Percentiles rank a stretch among this genome's conserved stretches.
phyloP scores from a whole-genome alignment of 495 filamentous ascomycete species.

The Evernia prunastri region DNA sequence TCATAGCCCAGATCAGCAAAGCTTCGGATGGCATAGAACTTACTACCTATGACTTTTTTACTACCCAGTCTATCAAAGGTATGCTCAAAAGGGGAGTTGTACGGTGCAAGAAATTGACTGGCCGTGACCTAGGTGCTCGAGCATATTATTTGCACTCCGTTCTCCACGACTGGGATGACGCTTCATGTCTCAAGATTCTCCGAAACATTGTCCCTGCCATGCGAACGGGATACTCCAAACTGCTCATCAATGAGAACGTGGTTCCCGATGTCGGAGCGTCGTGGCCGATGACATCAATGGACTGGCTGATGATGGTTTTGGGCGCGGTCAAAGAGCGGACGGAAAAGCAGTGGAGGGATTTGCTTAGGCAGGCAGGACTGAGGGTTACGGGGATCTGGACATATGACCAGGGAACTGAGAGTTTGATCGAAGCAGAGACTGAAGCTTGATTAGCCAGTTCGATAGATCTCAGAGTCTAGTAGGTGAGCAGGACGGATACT shows the following conservation, averaged over 20 bases:
- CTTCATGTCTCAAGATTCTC: neutral
- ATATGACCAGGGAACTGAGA: neutral
- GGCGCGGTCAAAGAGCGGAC: slow-evolving; percentile 36
- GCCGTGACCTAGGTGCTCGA: neutral
- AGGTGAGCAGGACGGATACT: no score
- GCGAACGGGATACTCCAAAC: neutral
- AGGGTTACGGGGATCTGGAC: slow-evolving; percentile 23
- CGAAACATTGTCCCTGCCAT: neutral
- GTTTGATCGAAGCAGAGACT: neutral
- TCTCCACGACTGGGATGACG: neutral
- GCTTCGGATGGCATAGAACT: slow-evolving; percentile 26
- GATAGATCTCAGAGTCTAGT: neutral
- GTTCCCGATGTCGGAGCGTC: slow-evolving; percentile 39
- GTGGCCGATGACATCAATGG: slow-evolving; percentile 39
- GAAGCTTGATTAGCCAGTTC: neutral
- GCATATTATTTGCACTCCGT: slow-evolving; percentile 2
- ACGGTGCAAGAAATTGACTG: neutral
- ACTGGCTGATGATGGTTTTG: slow-evolving; percentile 43
- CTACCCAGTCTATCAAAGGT: slow-evolving; percentile 39
- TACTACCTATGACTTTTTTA: slow-evolving; percentile 47
- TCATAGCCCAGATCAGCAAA: slow-evolving; percentile 35
- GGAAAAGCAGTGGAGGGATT: slow-evolving; percentile 26
- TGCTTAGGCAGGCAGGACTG: slow-evolving; percentile 41
- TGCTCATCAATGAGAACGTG: slow-evolving; percentile 46
- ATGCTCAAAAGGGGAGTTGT: neutral